Percentiles rank a stretch among this genome's conserved stretches.
These are phyloP conservation scores for Flaveria bidentis DNA, from an alignment of 129 eudicot species.

Conservation along the genomic window DNA sequence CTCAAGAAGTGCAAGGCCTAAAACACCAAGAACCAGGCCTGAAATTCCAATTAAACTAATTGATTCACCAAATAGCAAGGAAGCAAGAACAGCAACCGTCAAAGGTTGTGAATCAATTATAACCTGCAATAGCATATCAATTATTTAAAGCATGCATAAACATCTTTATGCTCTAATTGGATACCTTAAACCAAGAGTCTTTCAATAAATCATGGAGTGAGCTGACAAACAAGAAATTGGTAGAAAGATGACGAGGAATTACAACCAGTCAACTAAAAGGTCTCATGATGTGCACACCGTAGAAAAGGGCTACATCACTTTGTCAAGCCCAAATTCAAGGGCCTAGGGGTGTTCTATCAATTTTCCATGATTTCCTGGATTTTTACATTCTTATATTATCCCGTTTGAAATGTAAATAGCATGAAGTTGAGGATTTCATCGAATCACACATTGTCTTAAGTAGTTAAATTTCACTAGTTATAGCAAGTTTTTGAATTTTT, in stretches of 20 bases:
- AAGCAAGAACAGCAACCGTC: constrained; percentile 87
- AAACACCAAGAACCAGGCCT: constrained; percentile 88
- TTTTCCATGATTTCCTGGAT: neutral
- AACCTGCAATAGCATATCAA: constrained; percentile 59
- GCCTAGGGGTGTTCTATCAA: neutral
- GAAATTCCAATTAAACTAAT: constrained; percentile 77
- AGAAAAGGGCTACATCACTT: neutral
- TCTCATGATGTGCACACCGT: neutral
- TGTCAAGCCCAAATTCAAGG: neutral
- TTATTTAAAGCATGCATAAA: constrained; percentile 16
- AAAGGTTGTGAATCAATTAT: constrained; percentile 98
- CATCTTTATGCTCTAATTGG: constrained; percentile 9
- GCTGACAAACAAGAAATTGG: neutral
- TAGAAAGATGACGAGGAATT: neutral
- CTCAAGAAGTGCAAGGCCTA: constrained; percentile 98
- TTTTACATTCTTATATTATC: neutral
- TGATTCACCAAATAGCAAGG: constrained; percentile 84
- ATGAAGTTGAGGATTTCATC: neutral
- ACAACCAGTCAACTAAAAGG: neutral
- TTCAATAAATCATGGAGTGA: neutral
- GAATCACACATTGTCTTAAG: neutral
- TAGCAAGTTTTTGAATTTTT: neutral
- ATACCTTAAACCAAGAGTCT: neutral
- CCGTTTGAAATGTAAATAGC: neutral
- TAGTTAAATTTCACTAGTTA: neutral